A percentile compares a stretch with the other conserved stretches of the same genome.
phyloP scores from a whole-genome alignment of 2,329 filamentous ascomycete genomes.

The Exophiala dermatitidis region DNA sequence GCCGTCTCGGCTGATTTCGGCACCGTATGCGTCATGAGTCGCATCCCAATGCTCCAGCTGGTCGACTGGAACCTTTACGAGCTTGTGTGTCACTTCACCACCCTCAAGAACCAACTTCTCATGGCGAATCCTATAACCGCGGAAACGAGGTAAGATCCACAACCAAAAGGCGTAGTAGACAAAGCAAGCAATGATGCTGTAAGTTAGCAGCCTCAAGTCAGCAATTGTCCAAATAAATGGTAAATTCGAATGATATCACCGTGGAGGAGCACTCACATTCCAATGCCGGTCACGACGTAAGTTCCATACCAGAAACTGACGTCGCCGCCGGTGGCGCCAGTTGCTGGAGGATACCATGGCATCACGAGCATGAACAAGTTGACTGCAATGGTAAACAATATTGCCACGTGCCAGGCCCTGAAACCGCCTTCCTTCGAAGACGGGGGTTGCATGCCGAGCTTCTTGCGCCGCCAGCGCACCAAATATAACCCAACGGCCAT shows the following conservation, averaged over 20 bases:
- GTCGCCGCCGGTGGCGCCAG: conserved; percentile 53
- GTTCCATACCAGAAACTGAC: conserved; percentile 70
- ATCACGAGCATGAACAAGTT: conserved; percentile 59
- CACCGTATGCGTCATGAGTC: conserved; percentile 47
- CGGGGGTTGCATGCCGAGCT: conserved; percentile 39
- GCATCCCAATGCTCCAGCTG: conserved; percentile 53
- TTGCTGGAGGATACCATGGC: conserved; percentile 63
- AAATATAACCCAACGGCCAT: conserved; percentile 53
- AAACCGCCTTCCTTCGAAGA: conserved; percentile 35
- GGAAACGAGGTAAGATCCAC: conserved; percentile 46
- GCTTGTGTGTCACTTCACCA: conserved; percentile 41
- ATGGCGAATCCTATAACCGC: conserved; percentile 51
- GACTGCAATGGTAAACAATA: conserved; percentile 54
- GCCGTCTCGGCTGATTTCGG: background rate
- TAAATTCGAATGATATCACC: background rate
- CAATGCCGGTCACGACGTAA: conserved; percentile 59
- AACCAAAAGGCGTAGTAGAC: conserved; percentile 57
- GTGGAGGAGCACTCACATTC: conserved; percentile 47
- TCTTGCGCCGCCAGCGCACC: conserved; percentile 49
- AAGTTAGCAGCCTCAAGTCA: conserved; percentile 30
- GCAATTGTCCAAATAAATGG: conserved; percentile 3
- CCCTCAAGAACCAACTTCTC: conserved; percentile 48
- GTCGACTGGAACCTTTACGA: conserved; percentile 49
- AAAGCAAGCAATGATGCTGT: conserved; percentile 42
- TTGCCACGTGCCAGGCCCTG: conserved; percentile 50